These are phyloP conservation scores for Drechslera avenae DNA, from an alignment of 2,329 filamentous ascomycete genomes.

Conservation along the genomic window DNA sequence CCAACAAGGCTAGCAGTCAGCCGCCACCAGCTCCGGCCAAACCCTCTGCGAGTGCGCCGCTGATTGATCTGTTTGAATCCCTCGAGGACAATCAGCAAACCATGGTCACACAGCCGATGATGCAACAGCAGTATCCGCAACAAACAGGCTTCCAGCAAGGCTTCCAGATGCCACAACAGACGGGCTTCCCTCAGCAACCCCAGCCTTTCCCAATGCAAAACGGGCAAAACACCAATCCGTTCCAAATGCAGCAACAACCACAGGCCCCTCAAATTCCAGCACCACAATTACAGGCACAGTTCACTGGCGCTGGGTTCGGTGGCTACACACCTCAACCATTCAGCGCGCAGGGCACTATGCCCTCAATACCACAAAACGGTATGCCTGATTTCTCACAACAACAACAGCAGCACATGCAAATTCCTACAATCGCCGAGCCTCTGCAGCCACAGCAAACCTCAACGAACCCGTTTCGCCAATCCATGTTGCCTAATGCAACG, in stretches of 20 bases:
- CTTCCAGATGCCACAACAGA: conserved; percentile 52
- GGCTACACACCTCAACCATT: conserved; percentile 74
- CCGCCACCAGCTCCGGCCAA: conserved; percentile 27
- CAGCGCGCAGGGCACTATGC: conserved; percentile 50
- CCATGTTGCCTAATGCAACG: conserved; percentile 65
- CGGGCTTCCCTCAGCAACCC: conserved; percentile 39
- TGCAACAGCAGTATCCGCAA: conserved; percentile 43
- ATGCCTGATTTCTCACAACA: conserved; percentile 53
- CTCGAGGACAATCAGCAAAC: conserved; percentile 45
- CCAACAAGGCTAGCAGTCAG: conserved; percentile 31
- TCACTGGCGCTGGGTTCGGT: conserved; percentile 81
- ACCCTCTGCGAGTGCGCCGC: conserved; percentile 29
- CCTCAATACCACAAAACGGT: conserved; percentile 57
- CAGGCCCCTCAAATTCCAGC: conserved; percentile 56
- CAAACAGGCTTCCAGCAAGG: conserved; percentile 32
- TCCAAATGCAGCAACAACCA: conserved; percentile 74
- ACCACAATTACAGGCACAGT: conserved; percentile 61
- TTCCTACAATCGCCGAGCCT: conserved; percentile 45
- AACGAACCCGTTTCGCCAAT: conserved; percentile 94
- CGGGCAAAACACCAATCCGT: conserved; percentile 80
- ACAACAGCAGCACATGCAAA: conserved; percentile 29
- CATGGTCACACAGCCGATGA: conserved; percentile 42
- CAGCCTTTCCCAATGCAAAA: conserved; percentile 61
- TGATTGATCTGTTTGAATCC: conserved; percentile 44
- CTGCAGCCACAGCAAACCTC: conserved; percentile 60